phyloP scores from a whole-genome alignment of 164 flowering plant species.

The Saururus chinensis region DNA sequence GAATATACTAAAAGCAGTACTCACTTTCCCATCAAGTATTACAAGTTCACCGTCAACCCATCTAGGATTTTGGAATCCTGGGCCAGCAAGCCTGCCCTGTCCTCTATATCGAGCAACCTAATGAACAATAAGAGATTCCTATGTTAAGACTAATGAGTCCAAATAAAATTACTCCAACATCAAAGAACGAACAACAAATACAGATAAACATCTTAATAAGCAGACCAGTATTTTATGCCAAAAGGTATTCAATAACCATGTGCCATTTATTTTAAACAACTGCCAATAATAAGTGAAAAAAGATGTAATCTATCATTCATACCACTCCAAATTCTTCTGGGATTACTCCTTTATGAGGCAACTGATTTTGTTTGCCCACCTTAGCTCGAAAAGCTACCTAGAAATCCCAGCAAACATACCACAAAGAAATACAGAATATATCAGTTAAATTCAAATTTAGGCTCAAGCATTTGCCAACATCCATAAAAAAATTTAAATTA shows the following conservation, averaged over 20 bases:
- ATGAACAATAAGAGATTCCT: conserved; percentile 7
- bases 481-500: too few species aligned
- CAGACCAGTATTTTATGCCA: too few species aligned
- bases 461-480: neutral
- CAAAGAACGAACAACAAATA: too few species aligned
- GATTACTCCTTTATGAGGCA: conserved; percentile 88
- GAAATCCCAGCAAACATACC: neutral
- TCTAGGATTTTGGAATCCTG: conserved; percentile 79
- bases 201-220: neutral
- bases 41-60: conserved; percentile 99
- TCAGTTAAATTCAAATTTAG: neutral
- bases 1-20: neutral
- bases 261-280: conserved; percentile 1
- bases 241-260: conserved; percentile 6
- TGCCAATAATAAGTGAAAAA: too few species aligned
- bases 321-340: conserved; percentile 99
- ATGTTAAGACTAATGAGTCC: neutral
- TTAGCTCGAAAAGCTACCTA: conserved; percentile 98
- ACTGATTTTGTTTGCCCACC: conserved; percentile 81
- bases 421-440: neutral
- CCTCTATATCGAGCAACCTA: conserved; percentile 96
- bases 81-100: conserved; percentile 91
- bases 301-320: conserved; percentile 1
- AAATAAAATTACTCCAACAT: too few species aligned
- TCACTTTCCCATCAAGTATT: conserved; percentile 91